Base-by-base conservation (phyloP, 2,329 filamentous ascomycete genomes). In the Trichoderma sp. region DNA sequence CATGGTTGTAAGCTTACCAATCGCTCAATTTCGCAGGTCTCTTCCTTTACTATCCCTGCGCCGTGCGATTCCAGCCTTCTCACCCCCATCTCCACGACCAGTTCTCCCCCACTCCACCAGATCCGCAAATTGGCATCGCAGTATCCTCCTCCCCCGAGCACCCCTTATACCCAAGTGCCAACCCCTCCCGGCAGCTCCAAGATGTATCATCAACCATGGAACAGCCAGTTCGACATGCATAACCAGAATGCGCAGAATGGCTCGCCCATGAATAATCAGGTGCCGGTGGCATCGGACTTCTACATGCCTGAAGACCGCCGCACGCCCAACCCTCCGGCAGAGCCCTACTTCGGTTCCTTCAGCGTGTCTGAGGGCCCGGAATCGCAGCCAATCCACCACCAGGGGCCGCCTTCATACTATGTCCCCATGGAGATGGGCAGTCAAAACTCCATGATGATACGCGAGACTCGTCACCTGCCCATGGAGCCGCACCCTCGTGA, bases 1-100 rank as follows among this genome's bases (percentile, higher is more conserved):
- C 22, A 48, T 42, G 35, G 61, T 34, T 54, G 37, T 42, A 45
- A 37, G 37, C 67, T 67, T 57, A 48, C 53, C 57, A 53, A 68
- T 66, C 42, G 29, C 17, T 10, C 25, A n/a, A n/a, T 45, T 57
- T 48, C 42, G 25, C 52, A 77, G 74, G 72, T 73, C 32, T 74
- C 76, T 8, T 71, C 78, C n/a, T 79, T 78, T 71, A 73, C 68
- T 69, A 72, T 77, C 72, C 70, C 75, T 71, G 64, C 74, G 73
- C 73, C 77, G 70, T 81, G 78, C 76, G 83, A 84, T 70, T 74
- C 80, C 42, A 78, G 77, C 53, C 77, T 86, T 66, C 76, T 84
- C 58, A 85, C 84, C n/a, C 84, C 85, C 29, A 80, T 81, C n/a
- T 86, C 84, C 56, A 78, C 78, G 57, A 78, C 79, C 66, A 80